Evolutionary conservation across 2,329 filamentous ascomycete genomes (phyloP), one percentile per base, ranked within the genome.

Genomic region (Neonectria hederae): DNA sequence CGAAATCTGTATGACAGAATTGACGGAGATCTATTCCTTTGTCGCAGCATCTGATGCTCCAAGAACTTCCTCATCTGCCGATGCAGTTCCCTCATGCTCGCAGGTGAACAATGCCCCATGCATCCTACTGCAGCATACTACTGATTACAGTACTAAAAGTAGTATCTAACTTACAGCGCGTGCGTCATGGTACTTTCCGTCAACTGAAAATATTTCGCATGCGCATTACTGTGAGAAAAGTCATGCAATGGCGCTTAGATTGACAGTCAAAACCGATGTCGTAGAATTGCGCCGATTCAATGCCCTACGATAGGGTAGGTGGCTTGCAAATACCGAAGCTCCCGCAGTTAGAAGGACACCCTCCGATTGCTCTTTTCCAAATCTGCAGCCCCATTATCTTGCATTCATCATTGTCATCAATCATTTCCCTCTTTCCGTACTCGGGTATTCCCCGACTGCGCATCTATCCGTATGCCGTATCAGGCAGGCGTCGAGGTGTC

Each of bases 341-440:
- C 38, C 51, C 51, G 43, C 21, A 19, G 30, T 32, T 59, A 32
- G 35, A 59, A 54, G 49, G 54, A 63, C 54, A 21, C 54, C 42
- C 49, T 38, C 54, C 17, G 38, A 30, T 30, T 19, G 3, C 3
- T 21, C 42, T 22, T 21, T 22, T 11, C 7, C 24, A 17, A 19
- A 5, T 13, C 13, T 22, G 26, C 10, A 32, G 19, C 10, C 19
- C 11, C n/a, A 21, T n/a, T 21, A 32, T 32, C n/a, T 51, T 30
- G 11, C 48, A 32, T 32, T 11, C 26, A 21, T 8, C 10, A 21
- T 30, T 14, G 17, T 21, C 5, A 28, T 32, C 10, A 21, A 32
- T 4, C 21, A 14, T 11, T 19, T 30, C 48, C n/a, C 7, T 14
- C 10, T 51, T 32, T 32, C 19, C n/a, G 28, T 21, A 28, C n/a